Conservation (phyloP, 1,284 basidiomycete genomes). For the Inonotus hispidus region DNA sequence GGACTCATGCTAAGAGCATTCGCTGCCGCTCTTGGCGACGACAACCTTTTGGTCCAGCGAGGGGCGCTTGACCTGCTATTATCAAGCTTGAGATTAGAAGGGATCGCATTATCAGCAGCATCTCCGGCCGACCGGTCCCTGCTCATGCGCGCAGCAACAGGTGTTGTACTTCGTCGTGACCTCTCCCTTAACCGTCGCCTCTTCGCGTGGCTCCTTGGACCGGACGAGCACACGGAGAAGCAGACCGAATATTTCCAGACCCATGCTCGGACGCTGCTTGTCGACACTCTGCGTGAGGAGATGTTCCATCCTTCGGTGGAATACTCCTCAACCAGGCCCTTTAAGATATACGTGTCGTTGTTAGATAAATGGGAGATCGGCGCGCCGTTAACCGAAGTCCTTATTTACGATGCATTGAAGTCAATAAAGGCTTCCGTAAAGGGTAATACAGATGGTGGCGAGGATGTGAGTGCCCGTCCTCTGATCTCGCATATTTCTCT, state of each 20-base stretch:
- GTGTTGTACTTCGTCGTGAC: conserved; percentile 88
- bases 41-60: conserved; percentile 82
- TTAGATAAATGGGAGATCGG: conserved; percentile 98
- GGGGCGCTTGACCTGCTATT: conserved; percentile 78
- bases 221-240: conserved; percentile 67
- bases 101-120: conserved; percentile 59
- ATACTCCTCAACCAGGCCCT: conserved; percentile 77
- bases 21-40: conserved; percentile 83
- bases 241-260: conserved; percentile 69
- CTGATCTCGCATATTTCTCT: conserved; percentile 11
- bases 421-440: conserved; percentile 60
- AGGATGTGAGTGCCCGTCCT: conserved; percentile 49
- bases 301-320: conserved; percentile 69
- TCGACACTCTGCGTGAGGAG: conserved; percentile 64
- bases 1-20: conserved; percentile 93
- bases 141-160: conserved; percentile 72
- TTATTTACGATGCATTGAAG: conserved; percentile 78
- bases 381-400: conserved; percentile 66
- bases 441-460: conserved; percentile 42
- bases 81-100: conserved; percentile 70
- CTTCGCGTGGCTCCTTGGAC: conserved; percentile 89
- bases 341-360: conserved; percentile 92
- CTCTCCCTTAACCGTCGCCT: conserved; percentile 89
- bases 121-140: conserved; percentile 64
- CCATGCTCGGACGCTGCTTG: conserved; percentile 66